Conservation (phyloP, 495 filamentous ascomycete genomes). For the Penicillium dipodomyicola region DNA sequence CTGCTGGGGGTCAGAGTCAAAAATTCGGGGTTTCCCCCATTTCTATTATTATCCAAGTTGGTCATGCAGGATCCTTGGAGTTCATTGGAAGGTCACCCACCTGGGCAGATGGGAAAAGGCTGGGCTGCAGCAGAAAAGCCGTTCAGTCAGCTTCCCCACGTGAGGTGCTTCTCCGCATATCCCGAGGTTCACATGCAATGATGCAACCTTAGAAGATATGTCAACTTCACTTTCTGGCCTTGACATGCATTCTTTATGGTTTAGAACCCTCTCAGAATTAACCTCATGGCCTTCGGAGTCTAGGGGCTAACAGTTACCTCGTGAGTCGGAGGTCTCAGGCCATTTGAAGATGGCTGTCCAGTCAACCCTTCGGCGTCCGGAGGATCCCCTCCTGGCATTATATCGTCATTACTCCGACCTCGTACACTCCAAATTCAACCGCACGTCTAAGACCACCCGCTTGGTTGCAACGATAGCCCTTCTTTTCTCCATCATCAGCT, state of each 20-base stretch:
- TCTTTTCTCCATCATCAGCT: constrained; percentile 68
- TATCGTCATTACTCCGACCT: constrained; percentile 64
- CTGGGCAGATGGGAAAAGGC: too few species aligned
- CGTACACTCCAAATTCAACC: constrained; percentile 57
- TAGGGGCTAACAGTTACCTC: constrained; percentile 15
- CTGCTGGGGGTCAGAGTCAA: neutral
- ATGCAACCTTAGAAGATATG: constrained; percentile 16
- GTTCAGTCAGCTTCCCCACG: constrained; percentile 26
- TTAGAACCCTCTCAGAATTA: neutral
- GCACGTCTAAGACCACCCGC: constrained; percentile 64
- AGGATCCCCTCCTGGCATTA: constrained; percentile 68
- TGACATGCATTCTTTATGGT: constrained; percentile 2
- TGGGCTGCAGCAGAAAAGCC: neutral
- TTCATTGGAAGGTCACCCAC: neutral
- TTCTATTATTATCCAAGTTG: constrained; percentile 2
- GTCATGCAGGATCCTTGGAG: too few species aligned
- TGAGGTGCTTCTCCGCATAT: constrained; percentile 25
- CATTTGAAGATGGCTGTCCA: constrained; percentile 69
- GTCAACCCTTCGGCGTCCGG: constrained; percentile 71
- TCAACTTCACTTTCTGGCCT: constrained; percentile 11
- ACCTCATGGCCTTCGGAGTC: constrained; percentile 17
- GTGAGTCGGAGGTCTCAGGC: constrained; percentile 14
- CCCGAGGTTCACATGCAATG: constrained; percentile 39
- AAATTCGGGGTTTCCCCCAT: neutral
- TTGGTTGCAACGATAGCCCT: constrained; percentile 74